Percentiles rank a stretch among this genome's conserved stretches.
phyloP scores from a whole-genome alignment of 2,329 filamentous ascomycete genomes.

The Alternaria rosae region DNA sequence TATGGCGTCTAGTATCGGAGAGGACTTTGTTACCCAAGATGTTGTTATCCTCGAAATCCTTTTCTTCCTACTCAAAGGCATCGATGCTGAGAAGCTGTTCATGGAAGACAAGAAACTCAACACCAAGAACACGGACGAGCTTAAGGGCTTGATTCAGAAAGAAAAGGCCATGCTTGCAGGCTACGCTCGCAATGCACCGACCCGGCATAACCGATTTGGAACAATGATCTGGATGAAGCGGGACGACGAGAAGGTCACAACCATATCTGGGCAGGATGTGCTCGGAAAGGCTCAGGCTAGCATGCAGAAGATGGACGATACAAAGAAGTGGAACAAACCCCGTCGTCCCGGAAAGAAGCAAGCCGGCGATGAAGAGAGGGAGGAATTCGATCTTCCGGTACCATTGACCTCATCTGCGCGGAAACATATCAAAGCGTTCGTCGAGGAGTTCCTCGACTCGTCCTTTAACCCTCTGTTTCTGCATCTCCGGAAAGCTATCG shows the following conservation, averaged over 20 bases:
- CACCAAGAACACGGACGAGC: constrained; percentile 73
- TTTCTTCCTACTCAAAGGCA: constrained; percentile 90
- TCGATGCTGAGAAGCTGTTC: constrained; percentile 84
- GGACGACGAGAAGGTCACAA: constrained; percentile 82
- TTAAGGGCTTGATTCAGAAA: constrained; percentile 77
- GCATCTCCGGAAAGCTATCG: constrained; percentile 86
- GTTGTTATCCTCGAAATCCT: constrained; percentile 88
- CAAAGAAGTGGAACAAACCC: constrained; percentile 89
- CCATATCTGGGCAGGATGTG: constrained; percentile 87
- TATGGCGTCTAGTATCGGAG: constrained; percentile 88
- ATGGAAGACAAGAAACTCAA: constrained; percentile 77
- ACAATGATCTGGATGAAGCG: constrained; percentile 97
- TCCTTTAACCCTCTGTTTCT: constrained; percentile 90
- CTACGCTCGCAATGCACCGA: constrained; percentile 79
- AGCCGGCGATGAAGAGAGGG: constrained; percentile 46
- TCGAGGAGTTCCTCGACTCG: constrained; percentile 92
- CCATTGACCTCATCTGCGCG: constrained; percentile 76
- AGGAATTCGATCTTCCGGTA: constrained; percentile 77
- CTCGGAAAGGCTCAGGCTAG: constrained; percentile 75
- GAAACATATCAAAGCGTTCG: constrained; percentile 79
- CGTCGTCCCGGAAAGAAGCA: constrained; percentile 57
- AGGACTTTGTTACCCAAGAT: constrained; percentile 91
- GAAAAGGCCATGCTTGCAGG: constrained; percentile 83
- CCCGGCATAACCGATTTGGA: constrained; percentile 90
- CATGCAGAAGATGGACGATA: constrained; percentile 86